Evolutionary conservation across 768 basidiomycete species (phyloP), one percentile per base, ranked within the genome.

Genomic region (Panellus pusillus): DNA sequence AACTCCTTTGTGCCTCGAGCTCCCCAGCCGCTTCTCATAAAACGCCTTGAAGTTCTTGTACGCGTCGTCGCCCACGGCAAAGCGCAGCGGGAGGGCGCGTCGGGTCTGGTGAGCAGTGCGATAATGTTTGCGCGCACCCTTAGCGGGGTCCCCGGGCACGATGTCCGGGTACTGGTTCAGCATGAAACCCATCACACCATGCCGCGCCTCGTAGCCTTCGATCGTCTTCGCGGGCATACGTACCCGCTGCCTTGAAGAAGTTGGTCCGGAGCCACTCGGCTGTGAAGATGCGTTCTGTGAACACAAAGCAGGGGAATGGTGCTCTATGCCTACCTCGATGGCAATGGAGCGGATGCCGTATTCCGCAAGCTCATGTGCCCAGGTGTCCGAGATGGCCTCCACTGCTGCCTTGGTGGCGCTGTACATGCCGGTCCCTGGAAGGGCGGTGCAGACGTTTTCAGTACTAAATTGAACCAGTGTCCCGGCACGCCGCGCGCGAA

Each of bases 311-410:
- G 32, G 9, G 13, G 5, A 36, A 46, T 29, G 44, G 12, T 7
- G 41, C 41, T 11, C 24, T 24, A 18, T 39, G 5, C 27, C 15
- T 6, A 51, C 50, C 43, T 36, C 35, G 4, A 44, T 12, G 4
- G 24, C 15, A 8, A 51, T 44, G 8, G 43, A 51, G 6, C 50
- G 50, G n/a, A 51, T 38, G 6, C 36, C 36, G 27, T 44, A 44
- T n/a, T 51, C 43, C n/a, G 50, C 50, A 9, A 51, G 28, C 13
- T 51, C 50, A 6, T 13, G 12, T 0, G 50, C 42, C 50, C 50
- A 51, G 0, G 50, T 51, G 9, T 51, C 50, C 2, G 50, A 51
- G 7, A 51, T 14, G 4, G 42, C 42, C 2, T 51, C 36, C 1
- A 51, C 43, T 0, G 50, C 50, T 9, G 43, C 50, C 43, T 51